Percentiles rank a stretch among this genome's conserved stretches.
Conservation (phyloP, 441 rosid species). For the Biscutella laevigata region DNA sequence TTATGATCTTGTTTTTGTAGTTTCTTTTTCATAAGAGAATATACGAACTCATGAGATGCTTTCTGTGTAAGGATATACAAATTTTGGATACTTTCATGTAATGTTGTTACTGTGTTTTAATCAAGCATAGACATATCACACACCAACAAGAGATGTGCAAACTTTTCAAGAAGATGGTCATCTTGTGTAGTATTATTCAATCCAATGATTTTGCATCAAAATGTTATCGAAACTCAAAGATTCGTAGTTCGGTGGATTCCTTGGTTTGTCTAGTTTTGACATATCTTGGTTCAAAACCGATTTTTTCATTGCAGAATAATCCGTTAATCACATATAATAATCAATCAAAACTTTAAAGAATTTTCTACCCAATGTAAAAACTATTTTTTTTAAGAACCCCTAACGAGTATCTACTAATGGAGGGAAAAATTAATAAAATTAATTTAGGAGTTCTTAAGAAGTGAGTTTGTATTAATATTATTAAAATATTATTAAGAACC, state of each 20-base stretch:
- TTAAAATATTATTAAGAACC: too few species aligned
- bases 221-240: background rate
- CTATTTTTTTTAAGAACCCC: too few species aligned
- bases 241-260: constrained; percentile 1
- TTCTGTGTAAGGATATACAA: too few species aligned
- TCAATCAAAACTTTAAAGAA: constrained; percentile 43
- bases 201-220: background rate
- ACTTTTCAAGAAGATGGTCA: constrained; percentile 14
- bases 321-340: background rate
- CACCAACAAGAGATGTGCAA: background rate
- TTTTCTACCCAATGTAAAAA: constrained; percentile 28
- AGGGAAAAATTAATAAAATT: too few species aligned
- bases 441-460: too few species aligned
- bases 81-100: too few species aligned
- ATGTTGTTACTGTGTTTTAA: too few species aligned
- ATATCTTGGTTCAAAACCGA: constrained; percentile 29
- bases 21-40: too few species aligned
- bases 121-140: background rate
- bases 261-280: constrained; percentile 28
- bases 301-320: constrained; percentile 7
- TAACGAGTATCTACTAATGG: too few species aligned
- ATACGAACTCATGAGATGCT: too few species aligned
- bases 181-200: background rate
- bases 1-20: too few species aligned
- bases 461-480: too few species aligned